Evolutionary conservation across 2,329 filamentous ascomycete species (phyloP), one percentile per base, ranked within the genome.

Genomic region (Stachybotrys elegans): DNA sequence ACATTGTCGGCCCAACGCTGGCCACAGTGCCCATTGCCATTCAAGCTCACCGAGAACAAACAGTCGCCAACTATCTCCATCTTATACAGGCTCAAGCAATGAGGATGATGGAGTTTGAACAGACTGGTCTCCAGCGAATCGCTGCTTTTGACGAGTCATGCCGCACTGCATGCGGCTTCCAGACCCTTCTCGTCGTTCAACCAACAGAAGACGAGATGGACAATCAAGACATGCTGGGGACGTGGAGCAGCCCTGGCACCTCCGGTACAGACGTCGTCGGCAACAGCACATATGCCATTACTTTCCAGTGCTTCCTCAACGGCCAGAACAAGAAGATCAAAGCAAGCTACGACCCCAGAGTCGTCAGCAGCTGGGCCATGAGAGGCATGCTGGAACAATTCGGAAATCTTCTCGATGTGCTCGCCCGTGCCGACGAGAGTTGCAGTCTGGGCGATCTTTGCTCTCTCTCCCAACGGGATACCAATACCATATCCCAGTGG

Each of bases 41-140:
- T 8, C 22, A 31, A 2, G 21, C 53, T 4, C 43, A 50, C 14
- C 27, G 14, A 9, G 36, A 44, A 22, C 32, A 46, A 22, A 25
- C 22, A 13, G 37, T 60, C 3, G 48, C 48, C 0, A 55, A 72
- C 16, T 75, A 70, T 42, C 57, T 81, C 11, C 56, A 70, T n/a
- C 51, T 56, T 0, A 38, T 57, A 0, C 54, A 58, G n/a, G 14
- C 17, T 9, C 34, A 50, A 4, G 29, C 50, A 6, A 39, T 46
- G 2, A 47, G 41, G 6, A 52, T 51, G 48, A 48, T 50, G 12
- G 29, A 44, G 3, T 39, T 44, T 39, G 42, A 50, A 22, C 50
- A 54, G n/a, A 45, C 42, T 6, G 51, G 51, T 14, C 31, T 53
- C 1, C 47, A 47, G 4, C 37, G 32, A 12, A 51, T 50, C 34